These are phyloP conservation scores for Ophiostoma tasmaniense DNA, from an alignment of 2,329 filamentous ascomycete genomes.

Conservation along the genomic window DNA sequence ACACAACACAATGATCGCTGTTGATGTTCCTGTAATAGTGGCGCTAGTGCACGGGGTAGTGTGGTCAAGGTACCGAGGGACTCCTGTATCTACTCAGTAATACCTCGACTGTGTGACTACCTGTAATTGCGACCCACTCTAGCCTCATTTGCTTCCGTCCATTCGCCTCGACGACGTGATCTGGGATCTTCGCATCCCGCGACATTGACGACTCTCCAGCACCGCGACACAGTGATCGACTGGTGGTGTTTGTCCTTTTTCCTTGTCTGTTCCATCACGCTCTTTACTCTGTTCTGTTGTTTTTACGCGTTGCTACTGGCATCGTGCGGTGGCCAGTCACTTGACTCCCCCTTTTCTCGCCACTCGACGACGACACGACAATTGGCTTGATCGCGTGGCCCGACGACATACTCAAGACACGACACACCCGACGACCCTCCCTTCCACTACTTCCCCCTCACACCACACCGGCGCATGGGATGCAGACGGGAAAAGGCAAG, in stretches of 20 bases:
- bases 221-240: neutral
- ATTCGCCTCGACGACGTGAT: conserved; percentile 13
- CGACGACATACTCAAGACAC: neutral
- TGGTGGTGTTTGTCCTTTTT: neutral
- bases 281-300: neutral
- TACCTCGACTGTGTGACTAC: conserved; percentile 2
- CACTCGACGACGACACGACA: neutral
- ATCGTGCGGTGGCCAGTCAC: no score
- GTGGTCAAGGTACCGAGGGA: neutral
- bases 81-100: neutral
- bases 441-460: neutral
- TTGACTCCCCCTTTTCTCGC: neutral
- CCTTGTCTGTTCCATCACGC: neutral
- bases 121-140: neutral
- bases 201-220: neutral
- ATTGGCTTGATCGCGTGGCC: neutral
- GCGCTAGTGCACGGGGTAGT: neutral
- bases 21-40: neutral
- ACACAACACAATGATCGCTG: no score
- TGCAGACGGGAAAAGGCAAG: conserved; percentile 57
- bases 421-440: neutral
- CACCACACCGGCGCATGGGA: conserved; percentile 13
- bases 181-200: neutral
- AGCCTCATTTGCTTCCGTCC: neutral
- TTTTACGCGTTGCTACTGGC: no score